These are phyloP conservation scores for Sporothrix schenckii DNA, from an alignment of 2,329 filamentous ascomycete genomes.

Conservation along the genomic window DNA sequence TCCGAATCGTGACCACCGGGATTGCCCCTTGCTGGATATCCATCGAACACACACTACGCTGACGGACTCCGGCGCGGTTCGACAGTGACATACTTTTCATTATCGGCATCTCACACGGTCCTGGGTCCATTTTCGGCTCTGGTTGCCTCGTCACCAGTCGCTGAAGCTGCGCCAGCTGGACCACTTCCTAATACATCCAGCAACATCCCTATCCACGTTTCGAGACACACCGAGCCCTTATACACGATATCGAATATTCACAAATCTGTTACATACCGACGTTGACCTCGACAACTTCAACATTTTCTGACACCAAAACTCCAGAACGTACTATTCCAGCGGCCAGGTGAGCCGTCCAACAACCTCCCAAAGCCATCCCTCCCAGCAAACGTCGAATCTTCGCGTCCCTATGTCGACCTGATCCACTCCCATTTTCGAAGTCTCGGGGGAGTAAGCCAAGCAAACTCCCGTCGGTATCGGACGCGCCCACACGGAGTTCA, in stretches of 20 bases:
- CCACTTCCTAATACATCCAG: neutral
- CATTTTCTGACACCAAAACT: neutral
- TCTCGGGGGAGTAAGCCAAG: constrained; percentile 5
- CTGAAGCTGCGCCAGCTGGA: neutral
- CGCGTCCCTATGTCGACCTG: neutral
- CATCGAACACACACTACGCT: neutral
- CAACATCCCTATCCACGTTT: neutral
- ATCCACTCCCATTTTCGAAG: neutral
- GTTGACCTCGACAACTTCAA: neutral
- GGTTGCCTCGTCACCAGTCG: constrained; percentile 1
- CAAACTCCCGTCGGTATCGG: constrained; percentile 11
- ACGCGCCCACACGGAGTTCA: neutral
- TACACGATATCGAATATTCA: neutral
- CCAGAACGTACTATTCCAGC: neutral
- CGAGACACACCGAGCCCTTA: too few relatives aligned
- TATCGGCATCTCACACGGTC: constrained; percentile 13
- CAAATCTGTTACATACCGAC: too few relatives aligned
- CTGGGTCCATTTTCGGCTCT: neutral
- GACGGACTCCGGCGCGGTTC: neutral
- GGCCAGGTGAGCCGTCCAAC: neutral
- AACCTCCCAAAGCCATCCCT: neutral
- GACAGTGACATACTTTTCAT: constrained; percentile 21
- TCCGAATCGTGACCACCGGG: constrained; percentile 13
- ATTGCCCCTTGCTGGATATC: neutral
- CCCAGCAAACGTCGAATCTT: neutral